Base-by-base conservation (phyloP, 2,329 filamentous ascomycete genomes). In the Cyphellophora attinorum region DNA sequence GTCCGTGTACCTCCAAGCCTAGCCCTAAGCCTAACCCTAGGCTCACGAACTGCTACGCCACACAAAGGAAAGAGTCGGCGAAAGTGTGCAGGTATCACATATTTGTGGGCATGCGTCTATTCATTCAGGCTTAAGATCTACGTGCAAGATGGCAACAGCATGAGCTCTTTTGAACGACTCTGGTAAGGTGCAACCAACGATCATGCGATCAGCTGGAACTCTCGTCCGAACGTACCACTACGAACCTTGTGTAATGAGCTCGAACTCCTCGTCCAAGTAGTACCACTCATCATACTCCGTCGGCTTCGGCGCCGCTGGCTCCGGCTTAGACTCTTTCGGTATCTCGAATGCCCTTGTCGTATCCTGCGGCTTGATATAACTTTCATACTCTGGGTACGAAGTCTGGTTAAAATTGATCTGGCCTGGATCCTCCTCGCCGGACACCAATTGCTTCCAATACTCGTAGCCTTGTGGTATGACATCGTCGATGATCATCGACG, bases 401-500 rank as follows among this genome's bases (percentile, higher is more conserved):
- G 29, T 31, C 29, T 31, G 29, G 29, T 31, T 31, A n/a, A 15
- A 31, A 16, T 16, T 31, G 29, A 31, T n/a, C n/a, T 31, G 12
- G 29, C 17, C 17, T 12, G 13, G n/a, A n/a, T 31, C 29, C 13
- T 15, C 29, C n/a, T 31, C 29, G 14, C 29, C 29, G n/a, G 29
- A 13, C 6, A 31, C 16, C 13, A 31, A 16, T 11, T 31, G 12
- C 8, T 17, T 13, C 29, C 29, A 31, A n/a, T 15, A 31, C 14
- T 16, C 12, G 17, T 31, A 16, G 29, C 13, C 13, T 8, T 8
- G 8, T 8, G 21, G 21, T 8, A 25, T 25, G 21, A 25, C 21
- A 15, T 31, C 29, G 13, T 31, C 29, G 29, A 31, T 31, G 29
- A 17, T 31, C 12, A 6, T 15, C 13, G 29, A 31, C 12, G 29